A percentile compares a stretch with the other conserved stretches of the same genome.
phyloP scores from a whole-genome alignment of 2,329 filamentous ascomycete species.

The Geosmithia flava region DNA sequence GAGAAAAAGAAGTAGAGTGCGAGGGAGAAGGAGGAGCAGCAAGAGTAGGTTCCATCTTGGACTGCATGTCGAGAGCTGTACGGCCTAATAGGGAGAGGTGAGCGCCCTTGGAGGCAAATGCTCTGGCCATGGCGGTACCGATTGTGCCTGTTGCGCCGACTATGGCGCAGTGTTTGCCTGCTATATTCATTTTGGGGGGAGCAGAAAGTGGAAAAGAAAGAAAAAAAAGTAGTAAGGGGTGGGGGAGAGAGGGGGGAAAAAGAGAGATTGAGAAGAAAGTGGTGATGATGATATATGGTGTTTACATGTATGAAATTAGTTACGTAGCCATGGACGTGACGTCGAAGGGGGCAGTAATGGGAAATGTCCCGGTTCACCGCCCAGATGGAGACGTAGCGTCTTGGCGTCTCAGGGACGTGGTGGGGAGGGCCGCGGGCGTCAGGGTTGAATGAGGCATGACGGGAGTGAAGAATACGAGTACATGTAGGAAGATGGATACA shows the following conservation, averaged over 20 bases:
- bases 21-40: conserved; percentile 8
- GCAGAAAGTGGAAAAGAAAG: conserved; percentile 2
- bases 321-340: background rate
- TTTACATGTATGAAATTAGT: conserved; percentile 13
- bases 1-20: background rate
- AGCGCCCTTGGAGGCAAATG: conserved; percentile 52
- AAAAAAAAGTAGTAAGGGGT: conserved; percentile 10
- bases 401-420: too few species aligned
- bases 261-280: too few species aligned
- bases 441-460: too few species aligned
- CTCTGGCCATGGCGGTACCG: conserved; percentile 51
- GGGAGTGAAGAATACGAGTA: too few species aligned
- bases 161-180: conserved; percentile 43
- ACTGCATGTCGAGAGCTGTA: conserved; percentile 30
- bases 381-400: too few species aligned
- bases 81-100: conserved; percentile 50
- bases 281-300: background rate
- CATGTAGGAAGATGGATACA: too few species aligned
- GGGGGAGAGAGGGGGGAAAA: background rate
- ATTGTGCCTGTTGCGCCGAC: conserved; percentile 63
- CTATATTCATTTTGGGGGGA: background rate
- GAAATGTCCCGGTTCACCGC: too few species aligned
- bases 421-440: too few species aligned
- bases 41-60: conserved; percentile 17
- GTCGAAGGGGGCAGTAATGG: too few species aligned